Evolutionary conservation across 257 asterid genomes (phyloP).

Genomic region (Nicotiana otophora): DNA sequence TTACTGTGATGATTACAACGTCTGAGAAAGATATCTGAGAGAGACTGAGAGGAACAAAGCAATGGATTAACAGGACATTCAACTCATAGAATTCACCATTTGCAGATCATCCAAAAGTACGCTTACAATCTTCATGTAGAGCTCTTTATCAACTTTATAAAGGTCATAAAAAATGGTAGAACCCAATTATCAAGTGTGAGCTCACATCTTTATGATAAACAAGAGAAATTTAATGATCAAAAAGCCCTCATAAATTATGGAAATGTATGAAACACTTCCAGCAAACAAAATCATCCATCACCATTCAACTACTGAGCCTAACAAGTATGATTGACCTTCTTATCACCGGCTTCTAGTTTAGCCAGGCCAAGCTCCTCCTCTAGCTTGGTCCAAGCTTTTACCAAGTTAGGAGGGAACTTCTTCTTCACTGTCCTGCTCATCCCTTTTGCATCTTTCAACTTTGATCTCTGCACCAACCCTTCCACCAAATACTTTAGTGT

Average conservation of each 20-base stretch:
- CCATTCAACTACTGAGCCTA: background rate
- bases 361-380: slow-evolving; percentile 50
- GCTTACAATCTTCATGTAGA: background rate
- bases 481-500: slow-evolving; percentile 60
- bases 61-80: background rate
- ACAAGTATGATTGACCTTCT: background rate
- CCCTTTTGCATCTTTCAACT: slow-evolving; percentile 44
- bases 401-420: slow-evolving; percentile 54
- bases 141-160: background rate
- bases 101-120: background rate
- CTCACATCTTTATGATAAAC: background rate
- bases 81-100: background rate
- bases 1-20: background rate
- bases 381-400: slow-evolving; percentile 64
- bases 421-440: slow-evolving; percentile 57
- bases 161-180: background rate
- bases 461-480: slow-evolving; percentile 50
- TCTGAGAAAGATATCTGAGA: background rate
- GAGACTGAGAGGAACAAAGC: background rate
- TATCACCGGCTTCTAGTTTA: slow-evolving; percentile 9
- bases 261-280: background rate
- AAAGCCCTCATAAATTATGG: background rate
- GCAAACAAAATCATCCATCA: background rate
- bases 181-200: background rate
- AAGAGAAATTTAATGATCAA: background rate